These are phyloP conservation scores for Gillenia trifoliata DNA, from an alignment of 306 rosid species.

Conservation along the genomic window DNA sequence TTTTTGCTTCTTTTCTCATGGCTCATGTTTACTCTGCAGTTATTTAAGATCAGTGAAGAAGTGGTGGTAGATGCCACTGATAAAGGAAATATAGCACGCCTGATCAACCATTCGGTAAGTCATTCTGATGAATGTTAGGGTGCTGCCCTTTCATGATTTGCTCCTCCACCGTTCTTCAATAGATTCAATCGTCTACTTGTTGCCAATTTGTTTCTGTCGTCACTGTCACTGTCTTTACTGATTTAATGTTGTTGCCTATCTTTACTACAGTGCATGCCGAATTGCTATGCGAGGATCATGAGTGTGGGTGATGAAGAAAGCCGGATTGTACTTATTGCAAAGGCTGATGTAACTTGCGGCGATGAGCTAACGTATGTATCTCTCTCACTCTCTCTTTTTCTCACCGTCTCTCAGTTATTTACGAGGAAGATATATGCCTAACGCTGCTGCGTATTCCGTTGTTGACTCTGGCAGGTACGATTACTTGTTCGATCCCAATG, in stretches of 20 bases:
- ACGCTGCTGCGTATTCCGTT: not conserved
- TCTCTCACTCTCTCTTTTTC: not conserved
- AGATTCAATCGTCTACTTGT: not conserved
- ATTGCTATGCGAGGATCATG: constrained; percentile 99
- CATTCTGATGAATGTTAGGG: not conserved
- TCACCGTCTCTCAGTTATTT: not conserved
- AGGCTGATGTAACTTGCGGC: constrained; percentile 65
- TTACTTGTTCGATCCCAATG: constrained; percentile 96
- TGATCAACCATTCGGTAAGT: constrained; percentile 95
- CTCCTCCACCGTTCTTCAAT: not conserved
- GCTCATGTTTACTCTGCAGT: constrained; percentile 43
- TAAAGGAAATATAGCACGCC: constrained; percentile 96
- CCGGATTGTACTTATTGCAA: constrained; percentile 94
- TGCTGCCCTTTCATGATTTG: not conserved
- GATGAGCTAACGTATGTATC: constrained; percentile 84
- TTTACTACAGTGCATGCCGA: constrained; percentile 82
- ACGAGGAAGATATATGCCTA: not conserved
- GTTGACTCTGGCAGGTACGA: constrained; percentile 67
- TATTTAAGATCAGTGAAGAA: constrained; percentile 96
- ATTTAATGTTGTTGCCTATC: not conserved
- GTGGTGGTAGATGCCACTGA: constrained; percentile 99
- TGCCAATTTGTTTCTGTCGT: not conserved
- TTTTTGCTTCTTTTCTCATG: constrained; percentile 8
- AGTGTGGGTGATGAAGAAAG: constrained; percentile 95
- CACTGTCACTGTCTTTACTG: constrained; percentile 8